These are phyloP conservation scores for Scleromitrula shiraiana DNA, from an alignment of 2,329 filamentous ascomycete genomes.

Conservation along the genomic window DNA sequence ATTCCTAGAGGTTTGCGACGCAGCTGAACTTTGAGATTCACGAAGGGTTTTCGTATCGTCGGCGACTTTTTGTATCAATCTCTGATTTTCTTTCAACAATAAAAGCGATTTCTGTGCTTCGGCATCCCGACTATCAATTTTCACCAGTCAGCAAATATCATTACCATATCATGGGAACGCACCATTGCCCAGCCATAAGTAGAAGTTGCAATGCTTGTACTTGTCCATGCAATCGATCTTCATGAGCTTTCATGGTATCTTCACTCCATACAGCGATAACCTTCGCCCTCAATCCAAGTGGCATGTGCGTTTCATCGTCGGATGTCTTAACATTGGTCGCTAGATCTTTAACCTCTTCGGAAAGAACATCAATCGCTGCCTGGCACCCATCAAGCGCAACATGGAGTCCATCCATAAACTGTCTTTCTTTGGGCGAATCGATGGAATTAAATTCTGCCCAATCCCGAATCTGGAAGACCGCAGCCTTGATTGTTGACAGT, in stretches of 20 bases:
- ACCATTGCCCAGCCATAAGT: slow-evolving; percentile 11
- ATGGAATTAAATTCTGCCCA: slow-evolving; percentile 12
- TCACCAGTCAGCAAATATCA: not conserved
- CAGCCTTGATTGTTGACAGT: slow-evolving; percentile 11
- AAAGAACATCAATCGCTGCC: slow-evolving; percentile 31
- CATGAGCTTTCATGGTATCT: slow-evolving; percentile 12
- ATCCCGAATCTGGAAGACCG: slow-evolving; percentile 10
- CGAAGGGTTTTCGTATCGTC: slow-evolving; percentile 10
- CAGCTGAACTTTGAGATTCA: slow-evolving; percentile 2
- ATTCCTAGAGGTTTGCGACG: not conserved
- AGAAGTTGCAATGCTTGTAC: slow-evolving; percentile 13
- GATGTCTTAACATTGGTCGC: not conserved
- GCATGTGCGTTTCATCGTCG: not conserved
- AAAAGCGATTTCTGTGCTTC: slow-evolving; percentile 6
- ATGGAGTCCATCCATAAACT: slow-evolving; percentile 27
- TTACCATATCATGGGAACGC: not conserved
- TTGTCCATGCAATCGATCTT: slow-evolving; percentile 9
- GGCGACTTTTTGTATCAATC: slow-evolving; percentile 7
- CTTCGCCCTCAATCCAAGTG: not conserved
- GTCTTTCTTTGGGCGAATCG: slow-evolving; percentile 20
- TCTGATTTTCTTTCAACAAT: slow-evolving; percentile 2
- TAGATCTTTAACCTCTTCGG: slow-evolving; percentile 26
- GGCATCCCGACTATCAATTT: not conserved
- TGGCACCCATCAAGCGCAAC: slow-evolving; percentile 32
- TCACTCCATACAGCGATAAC: slow-evolving; percentile 6